Conservation (phyloP, 805 yeast species). For the Candida succiphila region DNA sequence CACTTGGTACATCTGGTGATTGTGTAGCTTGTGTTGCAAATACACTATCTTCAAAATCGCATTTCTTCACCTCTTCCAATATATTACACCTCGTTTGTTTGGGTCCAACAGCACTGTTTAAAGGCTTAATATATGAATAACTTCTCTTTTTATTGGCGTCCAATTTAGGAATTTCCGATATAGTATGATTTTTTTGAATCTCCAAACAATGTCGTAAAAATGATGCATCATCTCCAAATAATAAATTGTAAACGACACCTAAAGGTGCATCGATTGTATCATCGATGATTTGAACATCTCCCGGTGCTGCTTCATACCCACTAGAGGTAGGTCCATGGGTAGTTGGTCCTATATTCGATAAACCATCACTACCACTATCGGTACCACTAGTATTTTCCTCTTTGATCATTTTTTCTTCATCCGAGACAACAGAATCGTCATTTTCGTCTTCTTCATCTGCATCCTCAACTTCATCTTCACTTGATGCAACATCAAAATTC, state of each 20-base stretch:
- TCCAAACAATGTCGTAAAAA: conserved; percentile 35
- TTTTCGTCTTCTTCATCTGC: conserved; percentile 13
- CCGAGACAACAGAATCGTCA: conserved; percentile 18
- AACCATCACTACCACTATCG: conserved; percentile 24
- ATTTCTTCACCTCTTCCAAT: conserved; percentile 45
- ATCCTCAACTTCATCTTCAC: conserved; percentile 5
- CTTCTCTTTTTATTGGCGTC: conserved; percentile 28
- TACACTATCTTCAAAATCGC: conserved; percentile 36
- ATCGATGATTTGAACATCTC: conserved; percentile 48
- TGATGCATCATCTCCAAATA: conserved; percentile 52
- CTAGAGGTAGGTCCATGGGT: conserved; percentile 25
- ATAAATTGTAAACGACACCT: conserved; percentile 45
- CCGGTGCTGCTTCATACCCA: conserved; percentile 31
- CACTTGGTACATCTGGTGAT: conserved; percentile 82
- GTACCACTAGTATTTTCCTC: conserved; percentile 14
- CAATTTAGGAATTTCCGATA: conserved; percentile 38
- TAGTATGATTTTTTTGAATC: conserved; percentile 55
- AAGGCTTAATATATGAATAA: conserved; percentile 53
- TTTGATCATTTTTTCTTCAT: conserved; percentile 21
- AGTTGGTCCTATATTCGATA: conserved; percentile 28
- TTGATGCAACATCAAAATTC: neutral
- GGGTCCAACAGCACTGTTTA: conserved; percentile 64
- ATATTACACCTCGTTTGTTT: conserved; percentile 63
- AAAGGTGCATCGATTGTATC: conserved; percentile 51
- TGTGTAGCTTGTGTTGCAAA: conserved; percentile 47